A percentile compares a stretch with the other conserved stretches of the same genome.
These are phyloP conservation scores for Kluyveromyces siamensis DNA, from an alignment of 805 yeast species.

Conservation along the genomic window DNA sequence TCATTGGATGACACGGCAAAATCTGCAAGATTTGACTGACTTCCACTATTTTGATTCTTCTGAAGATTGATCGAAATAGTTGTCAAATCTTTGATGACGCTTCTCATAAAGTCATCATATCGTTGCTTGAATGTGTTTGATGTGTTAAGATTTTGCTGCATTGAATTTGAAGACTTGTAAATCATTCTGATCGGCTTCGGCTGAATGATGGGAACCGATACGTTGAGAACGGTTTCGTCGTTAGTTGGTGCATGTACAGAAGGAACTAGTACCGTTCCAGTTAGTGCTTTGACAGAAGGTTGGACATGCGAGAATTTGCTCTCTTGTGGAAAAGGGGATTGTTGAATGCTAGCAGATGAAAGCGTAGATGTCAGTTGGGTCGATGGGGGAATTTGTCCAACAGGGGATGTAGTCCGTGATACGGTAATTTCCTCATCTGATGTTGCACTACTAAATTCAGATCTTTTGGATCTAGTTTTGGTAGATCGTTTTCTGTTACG, in stretches of 20 bases:
- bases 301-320: background rate
- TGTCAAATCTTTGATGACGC: constrained; percentile 18
- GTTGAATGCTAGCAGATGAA: background rate
- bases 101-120: constrained; percentile 19
- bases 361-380: background rate
- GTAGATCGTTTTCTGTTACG: constrained; percentile 70
- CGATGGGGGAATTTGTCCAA: background rate
- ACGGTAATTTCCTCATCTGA: background rate
- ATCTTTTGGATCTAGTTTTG: constrained; percentile 19
- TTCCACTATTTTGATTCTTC: constrained; percentile 10
- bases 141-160: constrained; percentile 1
- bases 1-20: constrained; percentile 23
- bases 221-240: background rate
- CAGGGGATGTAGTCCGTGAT: background rate
- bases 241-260: background rate
- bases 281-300: background rate
- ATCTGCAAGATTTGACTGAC: constrained; percentile 18
- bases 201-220: constrained; percentile 3
- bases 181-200: constrained; percentile 5
- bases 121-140: constrained; percentile 11
- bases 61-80: constrained; percentile 18
- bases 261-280: background rate
- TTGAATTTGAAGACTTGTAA: background rate
- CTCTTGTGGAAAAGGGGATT: background rate
- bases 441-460: constrained; percentile 1